A percentile compares a stretch with the other conserved stretches of the same genome.
phyloP scores from a whole-genome alignment of 2,329 filamentous ascomycete genomes.

The Exophiala oligosperma region DNA sequence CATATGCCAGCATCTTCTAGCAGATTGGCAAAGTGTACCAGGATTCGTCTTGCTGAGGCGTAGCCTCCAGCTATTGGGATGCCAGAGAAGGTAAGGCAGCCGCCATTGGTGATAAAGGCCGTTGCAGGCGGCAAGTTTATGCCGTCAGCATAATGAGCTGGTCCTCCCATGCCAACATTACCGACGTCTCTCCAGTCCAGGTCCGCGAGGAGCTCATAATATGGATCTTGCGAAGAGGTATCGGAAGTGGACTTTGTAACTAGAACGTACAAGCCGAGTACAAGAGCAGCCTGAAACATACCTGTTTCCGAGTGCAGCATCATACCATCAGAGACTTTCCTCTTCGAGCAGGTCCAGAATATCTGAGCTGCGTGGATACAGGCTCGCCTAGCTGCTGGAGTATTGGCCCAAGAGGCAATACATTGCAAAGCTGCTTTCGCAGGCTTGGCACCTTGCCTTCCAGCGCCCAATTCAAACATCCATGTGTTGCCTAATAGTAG shows the following conservation, averaged over 20 bases:
- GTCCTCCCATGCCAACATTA: not conserved
- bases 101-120: not conserved
- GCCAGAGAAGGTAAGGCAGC: not conserved
- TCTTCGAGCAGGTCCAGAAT: slow-evolving; percentile 1
- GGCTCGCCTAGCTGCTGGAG: not conserved
- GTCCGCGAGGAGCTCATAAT: not conserved
- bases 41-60: not conserved
- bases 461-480: slow-evolving; percentile 2
- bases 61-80: not conserved
- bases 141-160: not conserved
- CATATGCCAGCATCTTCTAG: not conserved
- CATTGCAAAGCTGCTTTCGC: not conserved
- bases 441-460: not conserved
- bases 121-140: not conserved
- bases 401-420: not conserved
- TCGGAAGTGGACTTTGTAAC: not conserved
- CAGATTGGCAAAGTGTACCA: not conserved
- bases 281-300: slow-evolving; percentile 55
- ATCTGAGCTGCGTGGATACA: slow-evolving; percentile 1
- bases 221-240: not conserved
- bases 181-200: not conserved
- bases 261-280: slow-evolving; percentile 39
- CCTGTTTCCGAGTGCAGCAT: slow-evolving; percentile 1
- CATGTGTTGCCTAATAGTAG: not conserved
- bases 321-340: slow-evolving; percentile 2